These are phyloP conservation scores for Aspergillus haitiensis DNA, from an alignment of 495 filamentous ascomycete genomes.

Conservation along the genomic window DNA sequence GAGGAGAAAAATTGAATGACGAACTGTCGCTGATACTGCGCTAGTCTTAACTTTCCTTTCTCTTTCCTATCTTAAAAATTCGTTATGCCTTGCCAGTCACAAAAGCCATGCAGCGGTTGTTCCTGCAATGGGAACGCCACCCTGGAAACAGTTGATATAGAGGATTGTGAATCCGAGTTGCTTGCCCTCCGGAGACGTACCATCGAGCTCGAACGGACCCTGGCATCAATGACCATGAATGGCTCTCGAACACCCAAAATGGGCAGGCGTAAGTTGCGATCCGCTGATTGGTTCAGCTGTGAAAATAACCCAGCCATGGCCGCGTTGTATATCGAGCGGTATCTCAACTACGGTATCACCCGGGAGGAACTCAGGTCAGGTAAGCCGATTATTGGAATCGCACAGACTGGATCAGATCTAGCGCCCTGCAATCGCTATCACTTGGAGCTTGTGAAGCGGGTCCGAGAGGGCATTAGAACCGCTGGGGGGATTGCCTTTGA, in stretches of 20 bases:
- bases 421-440: slow-evolving; percentile 57
- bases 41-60: slow-evolving; percentile 1
- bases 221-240: slow-evolving; percentile 27
- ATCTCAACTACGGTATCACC: slow-evolving; percentile 56
- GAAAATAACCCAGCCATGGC: slow-evolving; percentile 51
- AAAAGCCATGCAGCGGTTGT: slow-evolving; percentile 42
- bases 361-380: slow-evolving; percentile 54
- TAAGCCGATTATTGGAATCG: slow-evolving; percentile 59
- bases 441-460: slow-evolving; percentile 52
- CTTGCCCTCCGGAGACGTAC: slow-evolving; percentile 38
- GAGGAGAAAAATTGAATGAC: not conserved
- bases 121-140: slow-evolving; percentile 31
- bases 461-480: slow-evolving; percentile 53
- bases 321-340: slow-evolving; percentile 55
- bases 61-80: not conserved
- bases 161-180: slow-evolving; percentile 43
- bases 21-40: not conserved
- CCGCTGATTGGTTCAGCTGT: slow-evolving; percentile 49
- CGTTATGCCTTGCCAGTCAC: slow-evolving; percentile 36
- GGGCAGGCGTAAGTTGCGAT: slow-evolving; percentile 41
- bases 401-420: slow-evolving; percentile 56
- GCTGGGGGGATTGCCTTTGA: slow-evolving; percentile 58
- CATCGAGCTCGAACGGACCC: slow-evolving; percentile 37
- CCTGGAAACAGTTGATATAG: slow-evolving; percentile 31
- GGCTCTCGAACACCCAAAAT: slow-evolving; percentile 12